phyloP scores from a whole-genome alignment of 1,139 yeast species.

The Tardiomyces blankii region DNA sequence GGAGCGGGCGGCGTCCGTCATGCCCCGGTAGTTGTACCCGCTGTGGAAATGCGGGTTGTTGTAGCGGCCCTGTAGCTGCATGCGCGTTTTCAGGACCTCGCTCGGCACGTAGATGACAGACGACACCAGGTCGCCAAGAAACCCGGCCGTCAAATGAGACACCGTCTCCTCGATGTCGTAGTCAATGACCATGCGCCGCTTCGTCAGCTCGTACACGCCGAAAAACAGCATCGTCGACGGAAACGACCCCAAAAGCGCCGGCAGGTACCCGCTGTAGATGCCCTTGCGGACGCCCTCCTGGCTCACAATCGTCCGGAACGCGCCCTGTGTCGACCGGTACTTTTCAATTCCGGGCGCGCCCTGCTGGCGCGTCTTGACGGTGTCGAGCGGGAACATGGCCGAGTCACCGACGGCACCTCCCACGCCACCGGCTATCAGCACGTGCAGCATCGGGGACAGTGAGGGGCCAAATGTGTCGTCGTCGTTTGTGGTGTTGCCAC shows the following conservation, averaged over 20 bases:
- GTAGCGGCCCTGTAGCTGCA: conserved; percentile 81
- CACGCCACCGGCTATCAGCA: conserved; percentile 65
- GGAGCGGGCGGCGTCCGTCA: conserved; percentile 52
- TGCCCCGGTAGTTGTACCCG: conserved; percentile 75
- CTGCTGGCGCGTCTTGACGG: conserved; percentile 94
- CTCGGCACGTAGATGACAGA: conserved; percentile 94
- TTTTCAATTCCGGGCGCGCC: conserved; percentile 65
- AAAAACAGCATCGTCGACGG: conserved; percentile 93
- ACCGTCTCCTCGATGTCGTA: conserved; percentile 66
- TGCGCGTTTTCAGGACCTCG: conserved; percentile 87
- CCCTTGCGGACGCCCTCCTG: conserved; percentile 86
- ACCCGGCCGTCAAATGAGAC: conserved; percentile 75
- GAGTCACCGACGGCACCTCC: conserved; percentile 95
- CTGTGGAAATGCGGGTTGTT: conserved; percentile 71
- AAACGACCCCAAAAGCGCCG: conserved; percentile 76
- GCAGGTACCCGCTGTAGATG: conserved; percentile 81
- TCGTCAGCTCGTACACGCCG: conserved; percentile 76
- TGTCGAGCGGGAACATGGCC: conserved; percentile 88
- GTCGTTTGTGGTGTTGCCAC: neutral
- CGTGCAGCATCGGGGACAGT: conserved; percentile 9
- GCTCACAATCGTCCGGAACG: conserved; percentile 56
- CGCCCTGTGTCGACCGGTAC: conserved; percentile 56
- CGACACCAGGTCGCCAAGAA: conserved; percentile 82
- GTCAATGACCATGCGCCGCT: conserved; percentile 46
- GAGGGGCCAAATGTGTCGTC: neutral